Evolutionary conservation across 306 rosid species (phyloP), one percentile per base, ranked within the genome.

Genomic region (Herpetospermum pedunculosum): DNA sequence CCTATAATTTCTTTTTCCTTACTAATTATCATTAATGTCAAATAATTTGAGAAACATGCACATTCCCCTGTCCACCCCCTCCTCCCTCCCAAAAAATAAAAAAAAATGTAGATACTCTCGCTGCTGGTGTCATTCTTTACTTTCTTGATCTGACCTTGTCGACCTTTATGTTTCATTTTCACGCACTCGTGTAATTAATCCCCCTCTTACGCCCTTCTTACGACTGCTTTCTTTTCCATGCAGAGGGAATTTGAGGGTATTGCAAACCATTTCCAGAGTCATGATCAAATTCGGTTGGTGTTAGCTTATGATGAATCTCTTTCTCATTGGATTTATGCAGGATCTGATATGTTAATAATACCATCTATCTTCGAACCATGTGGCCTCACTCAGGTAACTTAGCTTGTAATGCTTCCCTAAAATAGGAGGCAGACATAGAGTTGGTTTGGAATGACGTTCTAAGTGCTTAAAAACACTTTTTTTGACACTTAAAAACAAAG

Each of bases 361-460:
- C 99, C 99, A 50, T 94, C 99, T 0, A 88, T 94, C 85, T 94
- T 94, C 74, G 99, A 94, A 84, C 99, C 99, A 34, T 94, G 99
- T 77, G 99, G 99, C 74, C 88, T 94, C 73, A 94, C 99, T 64
- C 99, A 94, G 96, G 99, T 94, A 84, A n/a, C n/a, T n/a, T n/a
- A n/a, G n/a, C n/a, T n/a, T n/a, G n/a, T n/a, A n/a, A n/a, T n/a
- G n/a, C n/a, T n/a, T n/a, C n/a, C n/a, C n/a, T n/a, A n/a, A n/a
- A n/a, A n/a, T n/a, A n/a, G n/a, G n/a, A n/a, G n/a, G n/a, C n/a
- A n/a, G n/a, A n/a, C n/a, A n/a, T n/a, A n/a, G n/a, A n/a, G n/a
- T n/a, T n/a, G n/a, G n/a, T n/a, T n/a, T n/a, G n/a, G n/a, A n/a
- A n/a, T n/a, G n/a, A n/a, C n/a, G n/a, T n/a, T n/a, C n/a, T n/a